Base-by-base conservation (phyloP, 805 yeast genomes). In the Spathaspora sp. region DNA sequence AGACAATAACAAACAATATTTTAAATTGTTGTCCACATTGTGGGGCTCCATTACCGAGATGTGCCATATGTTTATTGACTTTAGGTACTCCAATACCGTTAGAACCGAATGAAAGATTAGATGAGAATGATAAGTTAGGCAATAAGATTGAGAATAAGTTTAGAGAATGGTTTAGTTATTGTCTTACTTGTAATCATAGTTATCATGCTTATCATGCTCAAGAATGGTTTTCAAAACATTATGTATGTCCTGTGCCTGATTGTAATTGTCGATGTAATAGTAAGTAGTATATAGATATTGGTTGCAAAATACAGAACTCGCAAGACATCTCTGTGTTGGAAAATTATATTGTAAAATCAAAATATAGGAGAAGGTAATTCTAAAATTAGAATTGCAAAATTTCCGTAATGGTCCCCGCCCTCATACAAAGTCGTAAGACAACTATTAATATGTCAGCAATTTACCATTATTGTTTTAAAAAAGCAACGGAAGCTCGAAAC, bases 131-230 rank as follows among this genome's bases (percentile, higher is more conserved):
- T n/a, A 58, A 53, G 23, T 42, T 42, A 8, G 46, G 58, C 3
- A 58, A 56, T 19, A 60, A 61, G 23, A 67, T 73, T 20, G 79
- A 73, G 52, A 68, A 72, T 17, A 69, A 71, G 53, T 81, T 87
- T 64, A 79, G 83, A 53, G 86, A 87, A 55, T 90, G 97, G 96
- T 91, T 93, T 58, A 89, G 94, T 58, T 90, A 90, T 68, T 93
- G 99, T 62, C 69, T 93, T 56, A 81, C 85, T 32, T 93, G 99
- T 64, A 89, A 87, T 63, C 99, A 93, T 61, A 96, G 97, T 0
- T 85, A 85, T 81, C 99, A 93, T 69, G 91, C 96, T 0, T 91
- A 87, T 3, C 99, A 93, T 65, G 97, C 97, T 0, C 91, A 89
- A 56, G 96, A 92, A 61, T 93, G 99, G 99, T 93, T 93, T 65